These are phyloP conservation scores for Peronospora belbahrii DNA, from an alignment of 352 stramenopile species.

Conservation along the genomic window DNA sequence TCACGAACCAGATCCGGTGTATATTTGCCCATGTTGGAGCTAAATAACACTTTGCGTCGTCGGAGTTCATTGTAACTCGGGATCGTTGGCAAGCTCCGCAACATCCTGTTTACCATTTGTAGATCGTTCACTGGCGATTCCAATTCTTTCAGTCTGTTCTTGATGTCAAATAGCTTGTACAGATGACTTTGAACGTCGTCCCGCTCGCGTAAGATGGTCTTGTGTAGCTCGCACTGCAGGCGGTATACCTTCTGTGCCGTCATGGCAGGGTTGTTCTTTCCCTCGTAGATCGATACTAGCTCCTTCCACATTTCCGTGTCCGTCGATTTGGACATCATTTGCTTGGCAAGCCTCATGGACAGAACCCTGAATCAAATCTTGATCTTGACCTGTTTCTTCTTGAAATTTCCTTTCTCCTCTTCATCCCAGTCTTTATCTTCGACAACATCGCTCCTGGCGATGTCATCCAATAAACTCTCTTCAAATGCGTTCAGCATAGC, in stretches of 20 bases:
- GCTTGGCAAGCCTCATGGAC: conserved; percentile 3
- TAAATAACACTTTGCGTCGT: conserved; percentile 4
- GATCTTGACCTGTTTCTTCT: conserved; percentile 3
- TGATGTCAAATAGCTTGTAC: conserved; percentile 2
- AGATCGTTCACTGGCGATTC: conserved; percentile 2
- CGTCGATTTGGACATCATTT: background rate
- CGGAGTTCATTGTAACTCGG: conserved; percentile 5
- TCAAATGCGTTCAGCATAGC: conserved; percentile 2
- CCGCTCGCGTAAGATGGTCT: background rate
- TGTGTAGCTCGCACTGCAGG: background rate
- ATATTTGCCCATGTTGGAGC: conserved; percentile 11
- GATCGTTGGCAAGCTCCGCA: conserved; percentile 1
- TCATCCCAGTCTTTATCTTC: background rate
- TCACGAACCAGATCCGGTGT: conserved; percentile 5
- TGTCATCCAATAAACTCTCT: background rate
- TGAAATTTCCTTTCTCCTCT: conserved; percentile 6
- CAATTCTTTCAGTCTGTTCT: background rate
- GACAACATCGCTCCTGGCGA: background rate
- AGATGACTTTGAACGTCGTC: background rate
- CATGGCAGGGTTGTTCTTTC: background rate
- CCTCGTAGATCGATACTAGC: background rate
- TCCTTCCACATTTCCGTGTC: conserved; percentile 2
- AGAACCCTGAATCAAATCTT: conserved; percentile 8
- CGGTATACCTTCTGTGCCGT: conserved; percentile 2
- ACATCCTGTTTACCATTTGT: conserved; percentile 4